Conservation (phyloP, 257 asterid genomes). For the Solanum sitiens region DNA sequence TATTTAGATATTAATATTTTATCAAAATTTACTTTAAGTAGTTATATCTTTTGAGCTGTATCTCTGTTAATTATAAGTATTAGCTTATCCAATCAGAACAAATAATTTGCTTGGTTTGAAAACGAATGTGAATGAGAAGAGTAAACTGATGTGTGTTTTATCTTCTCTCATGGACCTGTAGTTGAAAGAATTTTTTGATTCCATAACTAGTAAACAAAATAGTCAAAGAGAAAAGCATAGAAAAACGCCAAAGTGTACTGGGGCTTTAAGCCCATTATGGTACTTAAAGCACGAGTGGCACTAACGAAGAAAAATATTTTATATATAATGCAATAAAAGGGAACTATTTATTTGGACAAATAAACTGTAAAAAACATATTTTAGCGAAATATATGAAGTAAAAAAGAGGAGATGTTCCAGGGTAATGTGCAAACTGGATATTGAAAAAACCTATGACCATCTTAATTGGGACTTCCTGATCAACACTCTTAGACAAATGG, state of each 20-base stretch:
- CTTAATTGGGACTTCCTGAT: no score
- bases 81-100: neutral
- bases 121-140: neutral
- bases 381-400: neutral
- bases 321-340: neutral
- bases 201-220: neutral
- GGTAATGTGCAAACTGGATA: no score
- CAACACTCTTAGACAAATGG: no score
- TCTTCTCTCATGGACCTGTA: neutral
- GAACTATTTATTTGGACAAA: neutral
- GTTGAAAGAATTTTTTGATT: neutral
- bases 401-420: no score
- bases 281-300: neutral
- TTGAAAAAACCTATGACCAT: no score
- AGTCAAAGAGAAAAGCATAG: neutral
- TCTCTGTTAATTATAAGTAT: neutral
- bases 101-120: neutral
- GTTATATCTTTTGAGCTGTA: neutral
- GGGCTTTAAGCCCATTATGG: neutral
- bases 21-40: neutral
- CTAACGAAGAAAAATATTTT: neutral
- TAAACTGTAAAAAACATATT: neutral
- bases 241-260: neutral
- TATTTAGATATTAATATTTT: neutral
- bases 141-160: neutral